phyloP scores from a whole-genome alignment of 2,329 filamentous ascomycete species.

The Fusarium buxicola region DNA sequence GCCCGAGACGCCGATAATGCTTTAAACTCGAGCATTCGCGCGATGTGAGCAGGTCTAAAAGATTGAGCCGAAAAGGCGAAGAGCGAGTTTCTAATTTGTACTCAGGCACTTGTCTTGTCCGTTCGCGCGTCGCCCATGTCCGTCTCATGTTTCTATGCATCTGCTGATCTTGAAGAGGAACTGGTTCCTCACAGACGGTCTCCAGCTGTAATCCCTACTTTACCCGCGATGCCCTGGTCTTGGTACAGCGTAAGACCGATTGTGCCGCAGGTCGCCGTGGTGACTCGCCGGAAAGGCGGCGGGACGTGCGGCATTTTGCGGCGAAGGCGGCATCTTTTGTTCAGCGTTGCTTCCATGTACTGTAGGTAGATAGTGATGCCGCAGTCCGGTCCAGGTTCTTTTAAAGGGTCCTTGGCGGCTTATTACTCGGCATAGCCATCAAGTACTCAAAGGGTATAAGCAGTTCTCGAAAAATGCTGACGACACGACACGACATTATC shows the following conservation, averaged over 20 bases:
- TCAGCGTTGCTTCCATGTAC: no score
- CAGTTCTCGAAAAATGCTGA: background rate
- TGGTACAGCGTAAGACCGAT: constrained; percentile 14
- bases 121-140: background rate
- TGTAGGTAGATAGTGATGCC: no score
- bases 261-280: constrained; percentile 29
- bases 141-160: constrained; percentile 11
- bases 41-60: background rate
- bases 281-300: constrained; percentile 7
- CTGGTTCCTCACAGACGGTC: background rate
- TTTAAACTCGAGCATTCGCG: constrained; percentile 4
- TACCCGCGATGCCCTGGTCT: constrained; percentile 6
- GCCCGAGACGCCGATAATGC: constrained; percentile 38
- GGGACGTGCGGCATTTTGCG: constrained; percentile 28
- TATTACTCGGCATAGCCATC: constrained; percentile 22
- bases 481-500: background rate
- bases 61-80: background rate
- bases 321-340: constrained; percentile 10
- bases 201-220: constrained; percentile 17
- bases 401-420: background rate
- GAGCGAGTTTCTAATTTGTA: constrained; percentile 6
- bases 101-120: background rate
- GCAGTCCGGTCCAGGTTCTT: constrained; percentile 7
- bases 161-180: background rate
- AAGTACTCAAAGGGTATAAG: background rate